A percentile compares a stretch with the other conserved stretches of the same genome.
Evolutionary conservation across 768 basidiomycete species (phyloP).

Genomic region (Inosperma sp.): DNA sequence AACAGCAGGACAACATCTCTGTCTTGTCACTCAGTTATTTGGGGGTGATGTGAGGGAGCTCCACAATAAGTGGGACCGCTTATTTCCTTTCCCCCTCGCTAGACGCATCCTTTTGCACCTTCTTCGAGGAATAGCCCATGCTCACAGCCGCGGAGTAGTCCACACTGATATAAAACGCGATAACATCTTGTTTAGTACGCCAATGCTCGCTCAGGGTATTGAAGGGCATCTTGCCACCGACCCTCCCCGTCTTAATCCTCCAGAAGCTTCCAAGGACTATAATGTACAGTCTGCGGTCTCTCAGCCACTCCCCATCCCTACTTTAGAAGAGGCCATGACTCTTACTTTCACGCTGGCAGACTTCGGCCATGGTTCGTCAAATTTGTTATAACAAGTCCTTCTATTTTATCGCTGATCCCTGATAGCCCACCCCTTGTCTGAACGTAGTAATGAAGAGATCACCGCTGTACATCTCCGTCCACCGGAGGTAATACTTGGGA

Average conservation of each 20-base stretch:
- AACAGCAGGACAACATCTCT: conserved; percentile 24
- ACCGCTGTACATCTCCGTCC: conserved; percentile 23
- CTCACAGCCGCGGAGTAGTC: conserved; percentile 20
- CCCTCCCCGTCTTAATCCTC: conserved; percentile 19
- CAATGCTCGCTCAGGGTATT: conserved; percentile 11
- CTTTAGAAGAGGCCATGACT: conserved; percentile 18
- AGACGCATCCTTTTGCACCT: conserved; percentile 26
- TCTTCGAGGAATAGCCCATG: conserved; percentile 21
- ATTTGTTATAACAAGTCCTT: not conserved
- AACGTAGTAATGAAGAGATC: conserved; percentile 17
- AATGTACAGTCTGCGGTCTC: conserved; percentile 22
- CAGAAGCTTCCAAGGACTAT: conserved; percentile 20
- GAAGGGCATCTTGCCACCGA: conserved; percentile 15
- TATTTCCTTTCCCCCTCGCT: conserved; percentile 23
- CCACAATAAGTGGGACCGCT: conserved; percentile 4
- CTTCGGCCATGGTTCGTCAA: conserved; percentile 24
- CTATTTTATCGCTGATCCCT: not conserved
- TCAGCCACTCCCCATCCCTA: conserved; percentile 26
- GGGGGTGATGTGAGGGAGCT: conserved; percentile 24
- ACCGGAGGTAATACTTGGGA: conserved; percentile 27
- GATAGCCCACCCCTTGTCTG: conserved; percentile 15
- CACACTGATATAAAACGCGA: conserved; percentile 31
- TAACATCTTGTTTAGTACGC: conserved; percentile 24
- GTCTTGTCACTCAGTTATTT: conserved; percentile 24
- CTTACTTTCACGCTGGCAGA: conserved; percentile 24